phyloP scores from a whole-genome alignment of 225 moss, liverwort and hornwort genomes.

The Asterella californica region DNA sequence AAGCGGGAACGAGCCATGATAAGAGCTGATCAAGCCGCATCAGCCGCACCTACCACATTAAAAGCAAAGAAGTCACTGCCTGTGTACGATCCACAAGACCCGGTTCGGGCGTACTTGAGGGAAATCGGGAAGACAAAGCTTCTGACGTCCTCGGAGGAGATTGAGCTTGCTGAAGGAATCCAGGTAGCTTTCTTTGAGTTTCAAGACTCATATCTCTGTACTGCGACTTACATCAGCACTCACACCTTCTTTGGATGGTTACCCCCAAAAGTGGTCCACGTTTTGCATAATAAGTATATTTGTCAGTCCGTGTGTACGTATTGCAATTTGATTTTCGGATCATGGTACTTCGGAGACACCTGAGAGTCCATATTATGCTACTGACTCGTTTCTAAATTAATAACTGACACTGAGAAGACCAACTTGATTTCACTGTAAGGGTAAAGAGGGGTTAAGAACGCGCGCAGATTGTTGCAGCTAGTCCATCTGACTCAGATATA shows the following conservation, averaged over 20 bases:
- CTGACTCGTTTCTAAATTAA: too few relatives aligned
- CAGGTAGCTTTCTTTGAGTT: slow-evolving; percentile 39
- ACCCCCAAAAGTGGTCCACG: neutral
- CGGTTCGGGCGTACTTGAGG: slow-evolving; percentile 73
- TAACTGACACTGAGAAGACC: too few relatives aligned
- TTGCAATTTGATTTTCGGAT: neutral
- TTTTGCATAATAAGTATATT: neutral
- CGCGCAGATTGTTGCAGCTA: too few relatives aligned
- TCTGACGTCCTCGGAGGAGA: slow-evolving; percentile 74
- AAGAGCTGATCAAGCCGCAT: slow-evolving; percentile 66
- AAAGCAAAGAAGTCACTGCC: slow-evolving; percentile 61
- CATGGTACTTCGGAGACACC: too few relatives aligned
- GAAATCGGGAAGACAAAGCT: slow-evolving; percentile 72
- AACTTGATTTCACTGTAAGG: too few relatives aligned
- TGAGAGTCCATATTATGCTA: too few relatives aligned
- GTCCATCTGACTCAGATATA: neutral
- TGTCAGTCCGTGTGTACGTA: neutral
- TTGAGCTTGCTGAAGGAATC: slow-evolving; percentile 59
- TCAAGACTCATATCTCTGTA: neutral
- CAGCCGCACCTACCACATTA: slow-evolving; percentile 34
- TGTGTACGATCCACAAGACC: slow-evolving; percentile 61
- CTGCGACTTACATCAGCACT: neutral
- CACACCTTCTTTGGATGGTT: neutral
- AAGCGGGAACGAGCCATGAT: slow-evolving; percentile 72
- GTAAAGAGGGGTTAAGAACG: too few relatives aligned